These are phyloP conservation scores for Ailanthus altissimus DNA, from an alignment of 345 rosid genomes.

Conservation along the genomic window DNA sequence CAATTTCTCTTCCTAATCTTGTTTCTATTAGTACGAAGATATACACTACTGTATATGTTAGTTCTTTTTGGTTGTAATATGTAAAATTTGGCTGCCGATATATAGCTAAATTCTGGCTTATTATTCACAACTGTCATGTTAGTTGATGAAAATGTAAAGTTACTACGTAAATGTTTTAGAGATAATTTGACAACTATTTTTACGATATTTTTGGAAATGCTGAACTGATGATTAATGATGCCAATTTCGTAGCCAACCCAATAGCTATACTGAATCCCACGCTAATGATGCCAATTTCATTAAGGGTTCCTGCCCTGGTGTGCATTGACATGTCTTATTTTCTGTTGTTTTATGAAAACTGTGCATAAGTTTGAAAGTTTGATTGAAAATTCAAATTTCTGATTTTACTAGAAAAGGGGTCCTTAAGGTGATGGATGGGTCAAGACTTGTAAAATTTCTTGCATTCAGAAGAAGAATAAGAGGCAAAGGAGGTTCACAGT, in stretches of 20 bases:
- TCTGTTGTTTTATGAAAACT: background rate
- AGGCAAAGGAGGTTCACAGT: background rate
- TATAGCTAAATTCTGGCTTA: background rate
- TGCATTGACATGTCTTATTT: background rate
- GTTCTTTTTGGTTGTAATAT: background rate
- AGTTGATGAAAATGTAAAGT: background rate
- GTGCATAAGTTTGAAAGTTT: background rate
- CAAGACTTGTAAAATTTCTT: constrained; percentile 1
- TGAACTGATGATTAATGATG: background rate
- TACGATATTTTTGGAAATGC: background rate
- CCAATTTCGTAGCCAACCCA: no score
- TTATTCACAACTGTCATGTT: background rate
- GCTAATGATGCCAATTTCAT: background rate
- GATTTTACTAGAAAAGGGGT: background rate
- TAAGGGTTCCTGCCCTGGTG: background rate
- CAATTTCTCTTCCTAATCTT: background rate
- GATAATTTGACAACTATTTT: background rate
- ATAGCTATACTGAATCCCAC: background rate
- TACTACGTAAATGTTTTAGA: background rate
- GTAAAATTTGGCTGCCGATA: background rate
- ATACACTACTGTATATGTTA: background rate
- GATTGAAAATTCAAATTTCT: background rate
- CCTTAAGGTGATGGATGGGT: background rate
- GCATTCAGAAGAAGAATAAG: background rate
- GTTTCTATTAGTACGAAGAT: background rate